Percentiles rank a stretch among this genome's conserved stretches.
phyloP scores from a whole-genome alignment of 176 grass and related monocot species.

The Rhynchospora tenuis region DNA sequence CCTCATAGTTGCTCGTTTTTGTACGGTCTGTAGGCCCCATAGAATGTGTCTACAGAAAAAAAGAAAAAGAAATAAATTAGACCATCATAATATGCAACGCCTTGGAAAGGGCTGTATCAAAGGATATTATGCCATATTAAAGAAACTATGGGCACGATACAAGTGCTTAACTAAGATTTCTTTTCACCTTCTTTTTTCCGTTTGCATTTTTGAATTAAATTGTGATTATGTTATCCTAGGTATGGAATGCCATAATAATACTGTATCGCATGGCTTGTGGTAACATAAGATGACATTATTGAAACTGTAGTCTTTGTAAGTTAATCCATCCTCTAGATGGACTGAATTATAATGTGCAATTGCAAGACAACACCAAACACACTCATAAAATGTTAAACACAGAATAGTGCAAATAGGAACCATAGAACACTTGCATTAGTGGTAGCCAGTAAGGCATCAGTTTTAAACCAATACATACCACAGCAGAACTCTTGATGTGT shows the following conservation, averaged over 20 bases:
- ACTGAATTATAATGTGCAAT: not conserved
- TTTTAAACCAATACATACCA: conserved; percentile 32
- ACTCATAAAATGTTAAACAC: not conserved
- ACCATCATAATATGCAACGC: not conserved
- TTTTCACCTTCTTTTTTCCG: not conserved
- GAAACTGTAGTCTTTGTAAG: not conserved
- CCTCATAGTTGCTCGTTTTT: conserved; percentile 34
- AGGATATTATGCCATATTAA: too few relatives aligned
- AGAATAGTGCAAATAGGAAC: not conserved
- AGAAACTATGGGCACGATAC: not conserved
- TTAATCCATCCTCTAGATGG: not conserved
- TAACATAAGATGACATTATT: not conserved
- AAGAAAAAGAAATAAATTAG: not conserved
- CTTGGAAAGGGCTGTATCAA: conserved; percentile 6
- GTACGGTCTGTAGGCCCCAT: conserved; percentile 8
- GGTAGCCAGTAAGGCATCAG: conserved; percentile 3
- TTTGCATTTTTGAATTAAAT: not conserved
- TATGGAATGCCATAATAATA: not conserved
- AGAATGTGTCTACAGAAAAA: conserved; percentile 32
- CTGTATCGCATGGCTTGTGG: not conserved
- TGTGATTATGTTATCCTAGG: not conserved
- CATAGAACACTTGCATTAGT: not conserved
- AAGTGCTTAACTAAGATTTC: not conserved
- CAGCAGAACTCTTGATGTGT: conserved; percentile 40
- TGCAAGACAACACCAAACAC: not conserved